Evolutionary conservation across 2,329 filamentous ascomycete genomes (phyloP).

Genomic region (Arthrobotrys entomopaga): DNA sequence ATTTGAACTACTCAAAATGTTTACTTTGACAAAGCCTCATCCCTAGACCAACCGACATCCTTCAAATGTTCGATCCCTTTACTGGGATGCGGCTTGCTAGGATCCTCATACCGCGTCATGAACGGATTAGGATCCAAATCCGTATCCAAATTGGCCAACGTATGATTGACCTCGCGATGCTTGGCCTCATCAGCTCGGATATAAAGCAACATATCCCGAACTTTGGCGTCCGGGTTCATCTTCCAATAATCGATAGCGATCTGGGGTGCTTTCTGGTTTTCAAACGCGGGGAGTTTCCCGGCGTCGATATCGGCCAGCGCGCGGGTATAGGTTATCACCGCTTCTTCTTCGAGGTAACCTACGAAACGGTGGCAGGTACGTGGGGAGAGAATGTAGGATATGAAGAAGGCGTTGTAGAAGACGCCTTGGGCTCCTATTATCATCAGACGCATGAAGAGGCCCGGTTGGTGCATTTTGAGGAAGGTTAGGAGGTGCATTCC

Average conservation of each 20-base stretch:
- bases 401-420: conserved; percentile 94
- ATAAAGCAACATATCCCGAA: conserved; percentile 88
- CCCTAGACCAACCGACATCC: conserved; percentile 81
- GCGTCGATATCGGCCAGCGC: conserved; percentile 86
- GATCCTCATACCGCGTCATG: conserved; percentile 80
- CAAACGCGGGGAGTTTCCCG: conserved; percentile 85
- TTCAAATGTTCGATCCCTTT: conserved; percentile 74
- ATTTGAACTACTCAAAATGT: background rate
- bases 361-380: conserved; percentile 93
- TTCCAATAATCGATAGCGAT: conserved; percentile 93
- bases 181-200: conserved; percentile 89
- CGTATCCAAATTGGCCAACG: conserved; percentile 86
- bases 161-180: conserved; percentile 96
- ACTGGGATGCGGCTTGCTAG: conserved; percentile 73
- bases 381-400: conserved; percentile 86
- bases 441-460: conserved; percentile 90
- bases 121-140: conserved; percentile 92
- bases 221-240: conserved; percentile 83
- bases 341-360: conserved; percentile 96
- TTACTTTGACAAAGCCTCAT: conserved; percentile 67
- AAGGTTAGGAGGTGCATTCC: conserved; percentile 89
- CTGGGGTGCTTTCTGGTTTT: conserved; percentile 80
- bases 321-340: conserved; percentile 92
- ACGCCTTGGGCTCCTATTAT: conserved; percentile 92
- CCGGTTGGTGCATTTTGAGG: conserved; percentile 87